Base-by-base conservation (phyloP, 345 rosid genomes). In the Kandelia obovata region DNA sequence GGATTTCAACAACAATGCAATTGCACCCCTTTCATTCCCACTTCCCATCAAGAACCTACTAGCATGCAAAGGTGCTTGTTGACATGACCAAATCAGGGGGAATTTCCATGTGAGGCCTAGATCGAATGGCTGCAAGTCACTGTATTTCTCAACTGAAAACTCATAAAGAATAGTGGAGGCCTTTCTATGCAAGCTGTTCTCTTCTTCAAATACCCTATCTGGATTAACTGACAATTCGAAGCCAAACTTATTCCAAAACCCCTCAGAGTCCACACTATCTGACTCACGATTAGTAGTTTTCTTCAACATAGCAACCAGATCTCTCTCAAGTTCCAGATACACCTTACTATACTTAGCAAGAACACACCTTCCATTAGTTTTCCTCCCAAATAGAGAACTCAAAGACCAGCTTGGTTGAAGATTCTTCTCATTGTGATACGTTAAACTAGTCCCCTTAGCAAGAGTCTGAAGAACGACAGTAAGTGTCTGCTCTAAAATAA, bases 11-110 rank as follows among this genome's bases (percentile, higher is more conserved):
- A 84, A 82, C 80, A 95, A 87, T 64, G 98, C 96, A 78, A 90
- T 92, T 57, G 98, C 93, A 69, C 97, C 99, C 68, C 96, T 90
- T 82, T 92, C 97, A 57, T 96, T 96, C 65, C 97, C 98, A 71
- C 96, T 96, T 32, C 98, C 99, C 99, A 92, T 96, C 80, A 92
- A 79, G 61, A 92, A 92, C 81, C 98, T 89, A 72, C 78, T 86
- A 17, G 85, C 85, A 69, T 77, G 97, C 64, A 92, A 82, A 49
- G 97, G 99, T 69, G 90, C 83, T 53, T 80, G 85, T 79, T 78
- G 77, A 57, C 85, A 81, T 13, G 90, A 82, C 99, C 98, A 96
- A 58, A 73, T 78, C 34, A 87, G 68, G 25, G 97, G 94, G 78
- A 53, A 30, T 77, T 86, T 90, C 99, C 98, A 96, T 39, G 75